Evolutionary conservation across 2,329 filamentous ascomycete species (phyloP), one percentile per base, ranked within the genome.

Genomic region (Colletotrichum sp.): DNA sequence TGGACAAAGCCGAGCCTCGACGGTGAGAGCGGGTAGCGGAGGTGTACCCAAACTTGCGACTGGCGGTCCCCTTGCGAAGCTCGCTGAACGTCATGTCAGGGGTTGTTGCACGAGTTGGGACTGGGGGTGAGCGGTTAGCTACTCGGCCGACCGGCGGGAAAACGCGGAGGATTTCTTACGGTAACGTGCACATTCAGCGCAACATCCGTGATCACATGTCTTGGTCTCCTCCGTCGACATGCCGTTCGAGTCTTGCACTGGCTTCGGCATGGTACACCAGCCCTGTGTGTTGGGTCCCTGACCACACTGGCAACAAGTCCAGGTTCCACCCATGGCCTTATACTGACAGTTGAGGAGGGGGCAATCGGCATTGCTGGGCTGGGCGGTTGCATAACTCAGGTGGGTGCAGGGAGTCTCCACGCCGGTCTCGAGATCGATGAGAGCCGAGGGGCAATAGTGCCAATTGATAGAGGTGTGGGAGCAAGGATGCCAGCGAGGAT

Each of bases 401-500:
- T 89, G 88, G 70, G 81, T 80, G 80, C 89, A 91, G 38, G 88
- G 86, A 43, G 85, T 86, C 79, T 88, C 86, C 74, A 87, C 86
- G 21, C 89, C 87, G 0, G 88, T 90, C 43, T 84, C 80, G 36
- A 89, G 80, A 79, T 91, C 88, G 73, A 90, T 87, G 74, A 84
- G 79, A 66, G 85, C 86, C 66, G 84, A 83, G 24, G 88, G 87
- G 78, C 89, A 91, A 81, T 90, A 90, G 79, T 89, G 85, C 88
- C 89, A 91, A 76, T 86, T 87, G 77, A 90, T 85, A 62, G 89
- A 90, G n/a, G 87, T 88, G 80, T 91, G 89, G 28, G 85, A 84
- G 79, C 89, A 91, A 16, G 87, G 83, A 77, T 91, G 89, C 76
- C 84, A 83, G 66, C 88, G 86, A 71, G 89, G 89, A 77, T 90